Conservation (phyloP, 2,329 filamentous ascomycete species). For the Chaetomium globosum region DNA sequence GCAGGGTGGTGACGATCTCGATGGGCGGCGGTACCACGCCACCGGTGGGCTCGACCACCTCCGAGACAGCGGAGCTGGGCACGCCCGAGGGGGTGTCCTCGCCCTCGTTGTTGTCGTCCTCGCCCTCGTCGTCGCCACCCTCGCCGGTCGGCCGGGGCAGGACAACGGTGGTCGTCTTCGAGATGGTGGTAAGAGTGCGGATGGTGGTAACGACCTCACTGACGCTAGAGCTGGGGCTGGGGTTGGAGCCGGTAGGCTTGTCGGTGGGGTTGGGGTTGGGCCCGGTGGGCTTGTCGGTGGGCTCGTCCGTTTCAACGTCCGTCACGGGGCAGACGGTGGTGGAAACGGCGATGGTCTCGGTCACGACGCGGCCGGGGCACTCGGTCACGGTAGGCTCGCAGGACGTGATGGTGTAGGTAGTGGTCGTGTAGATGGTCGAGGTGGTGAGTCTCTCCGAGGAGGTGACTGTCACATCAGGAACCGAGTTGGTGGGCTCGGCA, state of each 20-base stretch:
- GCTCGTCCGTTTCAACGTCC: constrained; percentile 18
- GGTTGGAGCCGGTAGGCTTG: constrained; percentile 29
- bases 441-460: constrained; percentile 23
- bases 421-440: constrained; percentile 36
- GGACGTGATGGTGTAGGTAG: constrained; percentile 38
- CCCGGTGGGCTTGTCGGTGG: constrained; percentile 27
- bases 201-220: constrained; percentile 20
- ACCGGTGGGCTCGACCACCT: constrained; percentile 3
- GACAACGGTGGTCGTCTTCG: constrained; percentile 16
- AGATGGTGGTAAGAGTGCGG: constrained; percentile 15
- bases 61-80: not conserved
- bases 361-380: constrained; percentile 38
- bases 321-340: constrained; percentile 49
- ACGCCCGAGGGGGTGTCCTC: not conserved
- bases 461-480: constrained; percentile 19
- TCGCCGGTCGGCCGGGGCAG: constrained; percentile 18
- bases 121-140: not conserved
- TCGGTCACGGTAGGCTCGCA: constrained; percentile 38
- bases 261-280: constrained; percentile 29
- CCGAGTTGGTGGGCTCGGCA: constrained; percentile 5
- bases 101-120: not conserved
- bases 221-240: constrained; percentile 28
- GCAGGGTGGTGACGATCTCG: constrained; percentile 7
- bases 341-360: constrained; percentile 38
- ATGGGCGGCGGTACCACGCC: constrained; percentile 18